Evolutionary conservation across 2,329 filamentous ascomycete species (phyloP).

Genomic region (Exophiala xenobiotica): DNA sequence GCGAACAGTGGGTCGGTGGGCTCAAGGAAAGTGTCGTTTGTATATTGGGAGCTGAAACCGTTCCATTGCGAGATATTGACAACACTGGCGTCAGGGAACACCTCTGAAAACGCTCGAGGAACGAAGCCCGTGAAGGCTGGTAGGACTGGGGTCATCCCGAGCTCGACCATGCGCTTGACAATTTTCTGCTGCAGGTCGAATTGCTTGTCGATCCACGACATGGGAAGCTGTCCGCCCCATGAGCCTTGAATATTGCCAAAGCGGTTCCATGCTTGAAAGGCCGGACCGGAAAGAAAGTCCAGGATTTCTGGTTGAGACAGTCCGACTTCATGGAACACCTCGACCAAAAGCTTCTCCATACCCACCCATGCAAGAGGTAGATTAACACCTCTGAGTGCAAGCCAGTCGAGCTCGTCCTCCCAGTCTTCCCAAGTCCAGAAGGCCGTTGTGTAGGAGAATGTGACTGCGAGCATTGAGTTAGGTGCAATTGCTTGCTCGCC

Average conservation of each 20-base stretch:
- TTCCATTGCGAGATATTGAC: conserved; percentile 48
- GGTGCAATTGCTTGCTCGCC: conserved; percentile 15
- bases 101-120: conserved; percentile 42
- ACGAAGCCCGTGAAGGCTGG: conserved; percentile 55
- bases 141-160: conserved; percentile 54
- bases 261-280: conserved; percentile 56
- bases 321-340: conserved; percentile 49
- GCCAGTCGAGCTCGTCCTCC: conserved; percentile 55
- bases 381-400: conserved; percentile 54
- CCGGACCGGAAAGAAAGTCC: conserved; percentile 51
- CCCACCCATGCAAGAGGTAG: conserved; percentile 55
- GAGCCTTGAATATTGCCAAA: conserved; percentile 55
- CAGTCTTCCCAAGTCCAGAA: conserved; percentile 57
- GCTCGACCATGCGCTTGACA: conserved; percentile 50
- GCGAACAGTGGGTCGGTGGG: conserved; percentile 48
- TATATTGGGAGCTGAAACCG: conserved; percentile 43
- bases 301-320: conserved; percentile 47
- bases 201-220: conserved; percentile 49
- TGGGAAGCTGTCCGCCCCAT: conserved; percentile 48
- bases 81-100: conserved; percentile 45
- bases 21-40: conserved; percentile 50
- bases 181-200: conserved; percentile 52
- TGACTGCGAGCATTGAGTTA: conserved; percentile 37
- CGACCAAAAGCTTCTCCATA: conserved; percentile 51
- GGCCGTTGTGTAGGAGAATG: conserved; percentile 52